Evolutionary conservation across 2,329 filamentous ascomycete species (phyloP).

Genomic region (Apiospora kogelbergensis): DNA sequence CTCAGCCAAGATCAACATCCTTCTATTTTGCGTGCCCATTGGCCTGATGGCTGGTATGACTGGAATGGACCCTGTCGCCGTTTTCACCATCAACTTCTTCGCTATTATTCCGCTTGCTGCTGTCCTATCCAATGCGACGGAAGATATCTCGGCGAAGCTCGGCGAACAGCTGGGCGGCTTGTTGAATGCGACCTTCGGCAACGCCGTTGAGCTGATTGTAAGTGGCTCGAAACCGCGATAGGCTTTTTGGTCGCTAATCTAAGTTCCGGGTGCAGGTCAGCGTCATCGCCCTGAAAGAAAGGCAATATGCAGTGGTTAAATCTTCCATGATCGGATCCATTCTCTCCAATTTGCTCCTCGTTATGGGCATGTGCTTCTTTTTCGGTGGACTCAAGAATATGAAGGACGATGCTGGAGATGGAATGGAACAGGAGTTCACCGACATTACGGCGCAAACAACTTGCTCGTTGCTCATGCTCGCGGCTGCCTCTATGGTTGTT

Average conservation of each 20-base stretch:
- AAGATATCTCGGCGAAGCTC: constrained; percentile 71
- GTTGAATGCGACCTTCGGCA: constrained; percentile 76
- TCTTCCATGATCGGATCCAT: constrained; percentile 96
- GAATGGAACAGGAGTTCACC: constrained; percentile 71
- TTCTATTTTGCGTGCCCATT: constrained; percentile 72
- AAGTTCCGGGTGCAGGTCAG: constrained; percentile 63
- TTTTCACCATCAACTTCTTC: constrained; percentile 78
- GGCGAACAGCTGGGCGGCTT: constrained; percentile 74
- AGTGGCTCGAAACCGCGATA: constrained; percentile 26
- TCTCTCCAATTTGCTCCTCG: constrained; percentile 88
- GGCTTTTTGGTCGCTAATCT: background rate
- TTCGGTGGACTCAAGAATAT: constrained; percentile 69
- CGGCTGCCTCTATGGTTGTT: constrained; percentile 76
- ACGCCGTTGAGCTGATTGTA: constrained; percentile 78
- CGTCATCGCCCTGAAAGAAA: constrained; percentile 82
- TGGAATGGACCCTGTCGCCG: constrained; percentile 63
- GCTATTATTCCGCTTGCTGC: constrained; percentile 76
- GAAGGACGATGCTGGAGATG: constrained; percentile 53
- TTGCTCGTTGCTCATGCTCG: constrained; percentile 72
- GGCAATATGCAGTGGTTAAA: constrained; percentile 94
- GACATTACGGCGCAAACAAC: constrained; percentile 76
- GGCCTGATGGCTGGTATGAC: constrained; percentile 67
- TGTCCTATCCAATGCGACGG: constrained; percentile 74
- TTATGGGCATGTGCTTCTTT: constrained; percentile 78
- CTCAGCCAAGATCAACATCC: constrained; percentile 63